Evolutionary conservation across 495 filamentous ascomycete genomes (phyloP), one percentile per base, ranked within the genome.

Genomic region (Durotheca rogersii): DNA sequence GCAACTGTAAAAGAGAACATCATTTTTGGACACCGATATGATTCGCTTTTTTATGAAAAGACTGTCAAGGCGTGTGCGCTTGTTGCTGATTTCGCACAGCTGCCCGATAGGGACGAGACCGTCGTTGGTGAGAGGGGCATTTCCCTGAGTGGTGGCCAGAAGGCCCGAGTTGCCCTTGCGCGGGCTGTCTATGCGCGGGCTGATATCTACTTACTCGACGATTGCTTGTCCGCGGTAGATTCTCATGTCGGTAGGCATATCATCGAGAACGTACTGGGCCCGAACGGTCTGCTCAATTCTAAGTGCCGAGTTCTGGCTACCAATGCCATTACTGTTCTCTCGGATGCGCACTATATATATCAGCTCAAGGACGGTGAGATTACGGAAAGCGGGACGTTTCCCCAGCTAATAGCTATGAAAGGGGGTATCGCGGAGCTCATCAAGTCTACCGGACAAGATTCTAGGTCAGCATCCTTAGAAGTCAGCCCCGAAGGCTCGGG

Each of bases 41-140:
- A 99, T 71, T 88, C 93, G 2, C 73, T 81, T 37, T 99, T 99
- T 72, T 99, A 99, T 67, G 89, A 96, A 35, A 83, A 84, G 46
- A 96, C 94, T 1, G 78, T 99, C 3, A 87, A 94, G 67, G 94
- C 94, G 15, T 99, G 94, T 62, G 94, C 94, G 44, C 73, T 99
- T 21, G 57, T 84, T 1, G 90, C 96, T 58, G 94, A 99, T 64
- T 95, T 99, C 69, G 82, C 85, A 37, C 86, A 85, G 50, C 78
- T 99, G 19, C 94, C 94, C 4, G 94, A 99, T 67, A 93, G 94
- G 11, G 94, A 99, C 62, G 87, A 91, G 61, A 99, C 94, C 0
- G 84, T 96, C 64, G 94, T 99, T 45, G 93, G 93, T 49, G 93
- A 99, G 70, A 85, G 95, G 53, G 94, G 94, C 12, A 99, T 99